Conservation (phyloP, 2,329 filamentous ascomycete species). For the Fusarium sambucinum region DNA sequence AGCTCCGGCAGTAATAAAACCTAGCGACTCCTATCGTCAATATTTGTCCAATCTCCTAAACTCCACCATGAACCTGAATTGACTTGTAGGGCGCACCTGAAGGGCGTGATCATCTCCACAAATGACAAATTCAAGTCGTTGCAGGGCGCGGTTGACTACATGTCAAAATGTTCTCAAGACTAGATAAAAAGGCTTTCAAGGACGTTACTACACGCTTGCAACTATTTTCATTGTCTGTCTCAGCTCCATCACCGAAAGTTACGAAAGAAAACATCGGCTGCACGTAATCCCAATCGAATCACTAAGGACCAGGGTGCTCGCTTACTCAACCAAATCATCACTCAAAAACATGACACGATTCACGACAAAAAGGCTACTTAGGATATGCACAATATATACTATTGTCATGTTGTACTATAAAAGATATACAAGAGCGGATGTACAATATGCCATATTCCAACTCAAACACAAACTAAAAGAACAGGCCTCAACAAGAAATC, state of each 20-base stretch:
- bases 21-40: not conserved
- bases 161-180: not conserved
- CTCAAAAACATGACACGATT: not conserved
- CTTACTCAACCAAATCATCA: not conserved
- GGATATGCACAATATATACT: conserved; percentile 13
- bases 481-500: not conserved
- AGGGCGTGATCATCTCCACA: conserved; percentile 26
- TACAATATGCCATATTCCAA: not conserved
- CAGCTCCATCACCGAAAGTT: not conserved
- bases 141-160: conserved; percentile 30
- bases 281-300: not conserved
- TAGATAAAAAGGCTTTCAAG: conserved; percentile 7
- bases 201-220: not conserved
- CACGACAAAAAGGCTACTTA: not conserved
- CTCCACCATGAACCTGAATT: conserved; percentile 20
- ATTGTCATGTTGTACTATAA: conserved; percentile 44
- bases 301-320: too few species aligned
- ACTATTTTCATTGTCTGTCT: fast-evolving
- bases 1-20: not conserved
- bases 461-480: not conserved
- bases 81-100: conserved; percentile 25
- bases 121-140: conserved; percentile 9
- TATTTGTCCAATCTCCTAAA: conserved; percentile 25
- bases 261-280: not conserved
- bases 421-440: conserved; percentile 35